Evolutionary conservation across 2,329 filamentous ascomycete genomes (phyloP).

Genomic region (Botryotinia narcissicola): DNA sequence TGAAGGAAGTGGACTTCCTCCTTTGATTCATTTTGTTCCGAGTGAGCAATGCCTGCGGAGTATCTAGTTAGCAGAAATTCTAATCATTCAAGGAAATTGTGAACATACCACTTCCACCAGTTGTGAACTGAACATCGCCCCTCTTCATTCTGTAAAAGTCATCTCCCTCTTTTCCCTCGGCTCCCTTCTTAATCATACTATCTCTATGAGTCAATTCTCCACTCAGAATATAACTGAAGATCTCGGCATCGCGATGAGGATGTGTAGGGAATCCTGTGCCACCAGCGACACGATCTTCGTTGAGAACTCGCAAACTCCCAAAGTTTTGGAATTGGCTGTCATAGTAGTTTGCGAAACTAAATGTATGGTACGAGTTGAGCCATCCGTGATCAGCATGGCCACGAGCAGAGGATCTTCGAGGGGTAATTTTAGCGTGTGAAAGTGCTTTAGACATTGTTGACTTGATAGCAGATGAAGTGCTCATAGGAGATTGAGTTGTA

Average conservation of each 20-base stretch:
- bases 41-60: conserved; percentile 65
- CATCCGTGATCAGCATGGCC: conserved; percentile 82
- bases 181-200: conserved; percentile 72
- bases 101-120: conserved; percentile 67
- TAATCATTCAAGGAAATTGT: background rate
- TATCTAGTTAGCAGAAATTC: conserved; percentile 24
- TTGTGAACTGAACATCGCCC: conserved; percentile 87
- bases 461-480: conserved; percentile 38
- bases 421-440: conserved; percentile 67
- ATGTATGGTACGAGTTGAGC: conserved; percentile 66
- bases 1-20: conserved; percentile 79
- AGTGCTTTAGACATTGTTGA: conserved; percentile 61
- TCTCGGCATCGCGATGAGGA: conserved; percentile 82
- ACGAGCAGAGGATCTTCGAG: conserved; percentile 67
- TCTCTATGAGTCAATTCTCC: conserved; percentile 87
- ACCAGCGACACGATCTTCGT: conserved; percentile 78
- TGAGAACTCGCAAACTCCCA: conserved; percentile 78
- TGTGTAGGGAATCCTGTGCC: conserved; percentile 81
- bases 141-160: conserved; percentile 69
- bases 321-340: conserved; percentile 53
- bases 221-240: conserved; percentile 83
- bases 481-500: conserved; percentile 29
- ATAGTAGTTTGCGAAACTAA: conserved; percentile 26
- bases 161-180: conserved; percentile 54
- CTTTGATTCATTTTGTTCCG: conserved; percentile 75